These are phyloP conservation scores for Lepidium didymum DNA, from an alignment of 345 rosid species.

Conservation along the genomic window DNA sequence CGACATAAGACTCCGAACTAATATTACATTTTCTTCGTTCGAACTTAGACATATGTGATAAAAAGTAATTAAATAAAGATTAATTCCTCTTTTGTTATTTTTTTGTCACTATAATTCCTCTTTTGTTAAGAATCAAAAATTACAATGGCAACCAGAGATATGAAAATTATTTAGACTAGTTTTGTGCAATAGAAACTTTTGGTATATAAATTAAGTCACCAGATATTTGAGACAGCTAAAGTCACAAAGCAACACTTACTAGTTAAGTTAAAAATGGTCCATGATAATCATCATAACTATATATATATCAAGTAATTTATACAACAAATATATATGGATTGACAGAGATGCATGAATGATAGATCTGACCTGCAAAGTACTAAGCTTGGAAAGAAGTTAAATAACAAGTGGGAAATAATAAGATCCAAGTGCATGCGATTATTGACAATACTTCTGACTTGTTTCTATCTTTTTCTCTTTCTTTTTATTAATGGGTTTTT, in stretches of 20 bases:
- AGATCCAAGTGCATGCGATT: slow-evolving; percentile 10
- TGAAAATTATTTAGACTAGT: not conserved
- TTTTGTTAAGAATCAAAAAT: not conserved
- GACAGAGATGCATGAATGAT: not conserved
- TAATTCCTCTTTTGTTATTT: too few relatives aligned
- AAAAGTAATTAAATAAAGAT: too few relatives aligned
- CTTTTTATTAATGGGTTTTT: not conserved
- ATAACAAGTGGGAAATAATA: slow-evolving; percentile 14
- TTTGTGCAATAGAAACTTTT: too few relatives aligned
- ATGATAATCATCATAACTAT: slow-evolving; percentile 6
- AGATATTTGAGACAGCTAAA: too few relatives aligned
- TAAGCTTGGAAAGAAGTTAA: not conserved
- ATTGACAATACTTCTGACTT: not conserved
- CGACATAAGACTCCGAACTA: too few relatives aligned
- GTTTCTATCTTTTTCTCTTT: not conserved
- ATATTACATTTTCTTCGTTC: too few relatives aligned
- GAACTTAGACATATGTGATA: too few relatives aligned
- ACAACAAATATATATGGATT: not conserved
- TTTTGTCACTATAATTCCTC: too few relatives aligned
- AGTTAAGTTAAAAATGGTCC: not conserved
- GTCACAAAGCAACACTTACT: not conserved
- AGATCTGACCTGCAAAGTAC: slow-evolving; percentile 14
- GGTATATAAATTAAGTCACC: slow-evolving; percentile 18
- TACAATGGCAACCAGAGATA: too few relatives aligned
- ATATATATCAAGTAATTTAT: not conserved